Evolutionary conservation across 768 basidiomycete species (phyloP), one percentile per base, ranked within the genome.

Genomic region (Lentinula edodes): DNA sequence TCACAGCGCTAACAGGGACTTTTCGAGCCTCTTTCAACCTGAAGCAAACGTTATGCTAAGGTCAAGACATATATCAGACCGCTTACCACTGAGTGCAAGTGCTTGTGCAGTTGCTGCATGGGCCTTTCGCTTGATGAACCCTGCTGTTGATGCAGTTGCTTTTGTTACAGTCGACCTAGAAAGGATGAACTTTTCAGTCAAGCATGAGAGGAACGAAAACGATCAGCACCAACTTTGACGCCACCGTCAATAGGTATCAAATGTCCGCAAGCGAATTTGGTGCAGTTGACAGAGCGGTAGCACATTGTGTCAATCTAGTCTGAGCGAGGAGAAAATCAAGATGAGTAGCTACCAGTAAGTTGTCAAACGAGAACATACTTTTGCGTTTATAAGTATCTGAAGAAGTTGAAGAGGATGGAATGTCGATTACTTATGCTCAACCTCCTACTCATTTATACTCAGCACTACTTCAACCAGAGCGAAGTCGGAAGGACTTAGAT

Each of bases 231-330:
- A 9, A 60, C 59, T 9, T 36, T 16, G 28, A 51, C 51, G 28
- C 59, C 59, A 35, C 32, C 50, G 41, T 60, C 59, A 32, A n/a
- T 60, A 16, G 59, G 50, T 9, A 28, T 15, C 16, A 52, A 36
- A 39, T 60, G 50, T n/a, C 59, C 59, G n/a, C 59, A 60, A 23
- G 58, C 58, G 20, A 23, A 60, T 36, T 52, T 52, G 7, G 51
- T 41, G 39, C 52, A 60, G 38, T 52, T 52, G n/a, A 60, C 36
- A 15, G 50, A 38, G 20, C 59, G 59, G 41, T 52, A 42, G 59
- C 59, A 60, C 59, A 60, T 60, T 8, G 15, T 51, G 48, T 28
- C 1, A 34, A 51, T 12, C 15, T 45, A 35, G 18, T 58, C n/a
- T 43, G 10, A 20, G 9, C 16, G 39, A 56, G 18, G 38, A 16